A percentile compares a stretch with the other conserved stretches of the same genome.
These are phyloP conservation scores for Gardenia jasminoides DNA, from an alignment of 257 asterid species.

Conservation along the genomic window DNA sequence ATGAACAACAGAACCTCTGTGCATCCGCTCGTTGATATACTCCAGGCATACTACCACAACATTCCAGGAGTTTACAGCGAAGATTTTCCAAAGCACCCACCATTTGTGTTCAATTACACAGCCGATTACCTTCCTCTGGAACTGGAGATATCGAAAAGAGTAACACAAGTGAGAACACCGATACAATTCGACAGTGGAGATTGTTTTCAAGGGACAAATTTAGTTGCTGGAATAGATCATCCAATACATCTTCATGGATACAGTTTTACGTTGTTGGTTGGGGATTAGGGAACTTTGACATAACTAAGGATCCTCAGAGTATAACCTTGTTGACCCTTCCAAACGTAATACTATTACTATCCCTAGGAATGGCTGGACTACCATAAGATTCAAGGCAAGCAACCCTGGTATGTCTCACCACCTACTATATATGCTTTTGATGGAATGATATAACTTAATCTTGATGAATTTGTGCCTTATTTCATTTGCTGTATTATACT, in stretches of 20 bases:
- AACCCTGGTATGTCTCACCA: conserved; percentile 38
- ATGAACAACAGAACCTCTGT: conserved; percentile 14
- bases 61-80: conserved; percentile 31
- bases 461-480: too few relatives aligned
- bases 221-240: conserved; percentile 39
- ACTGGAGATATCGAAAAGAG: conserved; percentile 30
- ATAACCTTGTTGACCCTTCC: conserved; percentile 52
- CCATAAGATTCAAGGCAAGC: conserved; percentile 48
- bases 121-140: conserved; percentile 27
- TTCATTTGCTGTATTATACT: too few relatives aligned
- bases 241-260: conserved; percentile 57
- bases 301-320: conserved; percentile 29
- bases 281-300: conserved; percentile 47
- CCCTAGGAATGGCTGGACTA: conserved; percentile 53
- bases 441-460: too few relatives aligned
- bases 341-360: conserved; percentile 42
- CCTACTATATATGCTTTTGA: neutral
- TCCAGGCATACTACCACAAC: conserved; percentile 36
- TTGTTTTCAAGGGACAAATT: conserved; percentile 47
- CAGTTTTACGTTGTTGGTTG: conserved; percentile 44
- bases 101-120: conserved; percentile 34
- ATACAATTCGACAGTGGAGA: conserved; percentile 37
- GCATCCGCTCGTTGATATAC: conserved; percentile 35
- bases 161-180: conserved; percentile 30
- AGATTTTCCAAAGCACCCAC: conserved; percentile 33